Base-by-base conservation (phyloP, 139 green algal species). In the Mesotaenium endlicherianum region DNA sequence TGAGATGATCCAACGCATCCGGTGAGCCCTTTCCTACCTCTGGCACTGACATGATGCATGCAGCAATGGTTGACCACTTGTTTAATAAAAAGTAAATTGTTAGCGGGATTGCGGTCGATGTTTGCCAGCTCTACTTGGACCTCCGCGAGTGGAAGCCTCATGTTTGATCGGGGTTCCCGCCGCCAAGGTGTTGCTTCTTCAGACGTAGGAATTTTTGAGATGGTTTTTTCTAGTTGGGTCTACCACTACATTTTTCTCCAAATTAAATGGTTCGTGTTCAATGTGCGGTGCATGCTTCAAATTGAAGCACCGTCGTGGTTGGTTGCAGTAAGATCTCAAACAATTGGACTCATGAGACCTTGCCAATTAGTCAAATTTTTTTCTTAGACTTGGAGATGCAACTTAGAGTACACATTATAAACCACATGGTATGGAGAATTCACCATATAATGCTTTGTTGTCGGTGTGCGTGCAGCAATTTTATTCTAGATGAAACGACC, bases 1-100 rank as follows among this genome's bases (percentile, higher is more conserved):
- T 6, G 75, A 82, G 58, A 82, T 82, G 75, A 34, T 82, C 17
- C 31, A 34, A 6, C 75, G 75, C 4, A 82, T 79, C 4, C 42
- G 70, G 70, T 78, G 47, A 49, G 70, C 70, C 60, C 41, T 14
- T 72, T 36, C 50, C 26, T 26, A 34, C 8, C 60, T 72, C n/a
- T n/a, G n/a, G n/a, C n/a, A n/a, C n/a, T n/a, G n/a, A n/a, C n/a
- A n/a, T n/a, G n/a, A n/a, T n/a, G n/a, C n/a, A n/a, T n/a, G n/a
- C n/a, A n/a, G n/a, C n/a, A n/a, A n/a, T n/a, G n/a, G n/a, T n/a
- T n/a, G n/a, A n/a, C n/a, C n/a, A n/a, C 11, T 72, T 40, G 60
- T 36, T 14, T 72, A 36, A 72, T 8, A 5, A 14, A 72, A 11
- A 40, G 60, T 20, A 64, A 64, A 26, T 34, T 64, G 53, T 20